A percentile compares a stretch with the other conserved stretches of the same genome.
phyloP scores from a whole-genome alignment of 352 stramenopile genomes.

The Globisporangium polare region DNA sequence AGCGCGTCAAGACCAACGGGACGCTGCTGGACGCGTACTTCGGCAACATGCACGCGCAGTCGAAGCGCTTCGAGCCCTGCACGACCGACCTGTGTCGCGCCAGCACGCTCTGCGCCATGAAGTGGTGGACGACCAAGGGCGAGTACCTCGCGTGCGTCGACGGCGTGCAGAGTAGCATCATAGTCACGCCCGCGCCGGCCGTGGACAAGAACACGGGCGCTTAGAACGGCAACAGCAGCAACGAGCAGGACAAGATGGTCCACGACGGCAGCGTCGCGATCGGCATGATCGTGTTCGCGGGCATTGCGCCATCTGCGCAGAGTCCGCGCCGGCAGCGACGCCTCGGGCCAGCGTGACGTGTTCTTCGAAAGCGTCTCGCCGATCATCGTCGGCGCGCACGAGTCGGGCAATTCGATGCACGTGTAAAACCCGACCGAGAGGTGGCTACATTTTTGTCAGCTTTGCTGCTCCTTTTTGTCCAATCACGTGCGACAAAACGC shows the following conservation, averaged over 20 bases:
- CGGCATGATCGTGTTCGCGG: constrained; percentile 4
- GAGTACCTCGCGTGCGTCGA: constrained; percentile 67
- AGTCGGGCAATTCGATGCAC: not conserved
- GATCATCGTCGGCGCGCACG: not conserved
- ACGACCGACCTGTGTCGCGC: constrained; percentile 38
- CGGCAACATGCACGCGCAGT: constrained; percentile 76
- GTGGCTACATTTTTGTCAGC: not conserved
- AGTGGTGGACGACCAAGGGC: constrained; percentile 70
- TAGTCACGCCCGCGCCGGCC: not conserved
- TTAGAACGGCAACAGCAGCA: not conserved
- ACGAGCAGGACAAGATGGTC: not conserved
- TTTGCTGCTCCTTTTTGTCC: constrained; percentile 6
- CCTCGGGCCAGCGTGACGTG: not conserved
- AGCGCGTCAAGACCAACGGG: constrained; percentile 41
- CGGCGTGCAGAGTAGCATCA: constrained; percentile 7
- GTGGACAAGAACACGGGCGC: not conserved
- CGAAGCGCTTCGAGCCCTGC: constrained; percentile 40
- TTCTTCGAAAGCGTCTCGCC: constrained; percentile 13
- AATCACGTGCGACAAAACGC: not conserved
- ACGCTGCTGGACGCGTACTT: constrained; percentile 67
- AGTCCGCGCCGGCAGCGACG: not conserved
- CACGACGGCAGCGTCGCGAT: not conserved
- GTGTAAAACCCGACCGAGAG: not conserved
- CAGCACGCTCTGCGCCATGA: constrained; percentile 56
- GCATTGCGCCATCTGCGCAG: constrained; percentile 6